A percentile compares a stretch with the other conserved stretches of the same genome.
Evolutionary conservation across 345 rosid species (phyloP).

Genomic region (Syzygium grande): DNA sequence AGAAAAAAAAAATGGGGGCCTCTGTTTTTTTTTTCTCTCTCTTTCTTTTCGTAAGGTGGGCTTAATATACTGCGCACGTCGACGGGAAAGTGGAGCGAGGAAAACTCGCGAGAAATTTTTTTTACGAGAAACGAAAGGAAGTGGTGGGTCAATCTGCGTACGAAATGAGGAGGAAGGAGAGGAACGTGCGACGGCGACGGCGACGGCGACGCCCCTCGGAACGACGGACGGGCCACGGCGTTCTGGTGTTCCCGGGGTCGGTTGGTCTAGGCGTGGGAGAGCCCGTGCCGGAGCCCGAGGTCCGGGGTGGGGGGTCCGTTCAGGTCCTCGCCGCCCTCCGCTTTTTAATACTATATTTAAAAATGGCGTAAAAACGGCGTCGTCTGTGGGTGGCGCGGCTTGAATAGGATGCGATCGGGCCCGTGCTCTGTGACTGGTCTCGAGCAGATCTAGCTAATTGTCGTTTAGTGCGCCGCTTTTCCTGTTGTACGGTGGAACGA

Average conservation of each 20-base stretch:
- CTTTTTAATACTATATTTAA: too few relatives aligned
- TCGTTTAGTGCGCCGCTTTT: background rate
- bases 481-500: background rate
- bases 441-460: background rate
- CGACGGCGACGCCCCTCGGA: background rate
- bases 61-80: background rate
- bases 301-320: too few relatives aligned
- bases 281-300: background rate
- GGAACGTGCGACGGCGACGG: too few relatives aligned
- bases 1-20: background rate
- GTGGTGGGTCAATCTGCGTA: background rate
- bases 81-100: background rate
- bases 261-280: background rate
- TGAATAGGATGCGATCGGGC: background rate
- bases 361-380: too few relatives aligned
- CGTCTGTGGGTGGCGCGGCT: too few relatives aligned
- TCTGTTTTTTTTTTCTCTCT: background rate
- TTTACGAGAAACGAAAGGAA: rapidly evolving
- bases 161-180: background rate
- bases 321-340: background rate
- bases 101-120: background rate
- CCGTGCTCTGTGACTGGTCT: rapidly evolving
- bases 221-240: background rate
- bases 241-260: background rate
- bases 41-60: background rate